Evolutionary conservation across 768 basidiomycete species (phyloP), one percentile per base, ranked within the genome.

Genomic region (Trametopsis cervina): DNA sequence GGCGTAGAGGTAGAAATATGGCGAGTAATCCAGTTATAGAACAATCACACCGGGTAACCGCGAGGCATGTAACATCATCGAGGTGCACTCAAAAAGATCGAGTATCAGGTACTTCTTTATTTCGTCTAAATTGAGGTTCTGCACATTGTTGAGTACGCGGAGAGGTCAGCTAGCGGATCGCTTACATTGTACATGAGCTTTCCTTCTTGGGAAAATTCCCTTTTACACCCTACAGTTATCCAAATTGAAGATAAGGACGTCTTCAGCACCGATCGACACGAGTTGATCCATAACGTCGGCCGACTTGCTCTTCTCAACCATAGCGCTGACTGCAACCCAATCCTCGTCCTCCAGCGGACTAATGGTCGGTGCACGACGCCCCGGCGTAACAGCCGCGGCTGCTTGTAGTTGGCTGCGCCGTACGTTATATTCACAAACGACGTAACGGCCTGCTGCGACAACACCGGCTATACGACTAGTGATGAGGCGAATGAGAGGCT

Each of bases 391-490:
- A 20, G 59, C 56, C 0, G 78, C 74, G 1, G 89, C 93, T 2
- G 66, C 70, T 11, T 71, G 56, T 10, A 99, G 72, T 23, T 69
- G 69, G 36, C 72, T 72, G 11, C 90, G 77, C n/a, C 68, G 65
- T 54, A 98, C 73, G 67, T 99, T 98, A 74, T 95, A 99, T 59
- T 91, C 84, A 63, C 92, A 91, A 3, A 93, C 71, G 42, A 94
- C 86, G 62, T 92, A 95, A 68, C 80, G 85, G 23, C 76, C 73
- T 3, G 89, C 86, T 0, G 95, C 92, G 42, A 97, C 71, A 41
- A 98, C 91, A 44, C 95, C 95, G 1, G 85, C 87, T 53, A 98
- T 89, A 38, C 95, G 90, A 29, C 76, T 81, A 4, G 88, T 85
- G 62, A 99, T 81, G 55, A 85, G 69, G 6, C 83, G 71, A 64